Base-by-base conservation (phyloP, 352 stramenopile genomes). In the Phytopythium delawarense region DNA sequence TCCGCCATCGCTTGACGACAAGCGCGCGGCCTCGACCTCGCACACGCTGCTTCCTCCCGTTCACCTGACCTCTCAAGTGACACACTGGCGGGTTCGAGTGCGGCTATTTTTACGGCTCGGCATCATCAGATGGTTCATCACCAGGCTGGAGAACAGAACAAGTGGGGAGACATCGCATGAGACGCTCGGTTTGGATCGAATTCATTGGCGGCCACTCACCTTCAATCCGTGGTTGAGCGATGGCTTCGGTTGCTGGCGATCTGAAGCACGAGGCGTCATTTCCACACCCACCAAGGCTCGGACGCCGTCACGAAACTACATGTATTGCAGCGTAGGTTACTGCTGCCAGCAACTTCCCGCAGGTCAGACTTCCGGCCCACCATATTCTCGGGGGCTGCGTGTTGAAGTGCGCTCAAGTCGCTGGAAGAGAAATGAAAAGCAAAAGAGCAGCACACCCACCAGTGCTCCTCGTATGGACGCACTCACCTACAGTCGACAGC, bases 1-100 rank as follows among this genome's bases (percentile, higher is more conserved):
- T 59, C 53, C n/a, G 35, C 21, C 35, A 59, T 59, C 25, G 25
- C 25, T 7, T 51, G 45, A 52, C 46, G 21, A 52, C 21, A 30
- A 28, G 44, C 44, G 28, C 44, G 21, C 44, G 7, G 20, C 42
- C 9, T 28, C 6, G 42, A 28, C 20, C 20, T 50, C 44, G 39
- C 34, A 4, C 42, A 7, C 18, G 42, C 42, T 48, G 42, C 42
- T 8, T 12, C 42, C 42, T 48, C 8, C 7, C 20, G 18, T n/a
- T 48, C 42, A 0, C 16, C 18, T 18, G 16, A 15, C 11, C 37
- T 42, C 37, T 15, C 39, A n/a, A n/a, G 39, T 45, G 39, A n/a
- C 39, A n/a, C 39, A 23, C 20, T 48, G 42, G 8, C 18, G 8
- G 0, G 39, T 18, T 48, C 20, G 20, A n/a, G 4, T 11, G 42